Percentiles rank a stretch among this genome's conserved stretches.
phyloP scores from a whole-genome alignment of 164 flowering plant species.

The Vitis rotundifolia region DNA sequence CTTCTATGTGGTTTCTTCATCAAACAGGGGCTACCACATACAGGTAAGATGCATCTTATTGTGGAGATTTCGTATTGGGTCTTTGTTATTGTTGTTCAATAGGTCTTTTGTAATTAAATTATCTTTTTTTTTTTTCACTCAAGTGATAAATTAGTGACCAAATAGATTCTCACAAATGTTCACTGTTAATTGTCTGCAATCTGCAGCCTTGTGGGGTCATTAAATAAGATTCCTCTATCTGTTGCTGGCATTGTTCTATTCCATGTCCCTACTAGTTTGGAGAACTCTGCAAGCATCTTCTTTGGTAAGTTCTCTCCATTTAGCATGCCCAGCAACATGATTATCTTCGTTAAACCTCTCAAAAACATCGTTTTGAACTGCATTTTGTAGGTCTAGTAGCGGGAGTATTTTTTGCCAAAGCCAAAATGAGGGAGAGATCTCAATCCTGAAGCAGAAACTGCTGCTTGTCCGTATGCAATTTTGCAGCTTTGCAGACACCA shows the following conservation, averaged over 20 bases:
- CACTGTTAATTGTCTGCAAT: constrained; percentile 14
- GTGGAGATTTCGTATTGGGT: too few species aligned
- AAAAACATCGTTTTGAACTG: background rate
- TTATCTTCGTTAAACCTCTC: background rate
- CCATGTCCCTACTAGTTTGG: constrained; percentile 91
- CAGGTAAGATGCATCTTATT: constrained; percentile 48
- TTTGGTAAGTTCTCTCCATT: constrained; percentile 57
- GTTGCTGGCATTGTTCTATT: constrained; percentile 85
- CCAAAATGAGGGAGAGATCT: constrained; percentile 68
- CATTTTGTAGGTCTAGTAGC: constrained; percentile 73
- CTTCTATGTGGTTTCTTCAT: constrained; percentile 99
- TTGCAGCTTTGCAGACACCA: too few species aligned
- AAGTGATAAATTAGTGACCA: background rate
- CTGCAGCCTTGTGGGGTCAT: constrained; percentile 92
- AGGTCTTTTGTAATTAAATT: too few species aligned
- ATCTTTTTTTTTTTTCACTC: too few species aligned
- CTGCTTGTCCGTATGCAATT: background rate
- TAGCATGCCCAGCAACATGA: background rate
- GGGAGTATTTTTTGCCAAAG: constrained; percentile 87
- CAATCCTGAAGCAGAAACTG: constrained; percentile 28
- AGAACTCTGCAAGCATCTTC: constrained; percentile 85
- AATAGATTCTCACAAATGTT: background rate
- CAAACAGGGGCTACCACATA: constrained; percentile 99
- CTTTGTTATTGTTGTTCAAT: too few species aligned
- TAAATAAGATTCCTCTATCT: constrained; percentile 95